Evolutionary conservation across 2,329 filamentous ascomycete species (phyloP).

Genomic region (Trichoderma simmonsii): DNA sequence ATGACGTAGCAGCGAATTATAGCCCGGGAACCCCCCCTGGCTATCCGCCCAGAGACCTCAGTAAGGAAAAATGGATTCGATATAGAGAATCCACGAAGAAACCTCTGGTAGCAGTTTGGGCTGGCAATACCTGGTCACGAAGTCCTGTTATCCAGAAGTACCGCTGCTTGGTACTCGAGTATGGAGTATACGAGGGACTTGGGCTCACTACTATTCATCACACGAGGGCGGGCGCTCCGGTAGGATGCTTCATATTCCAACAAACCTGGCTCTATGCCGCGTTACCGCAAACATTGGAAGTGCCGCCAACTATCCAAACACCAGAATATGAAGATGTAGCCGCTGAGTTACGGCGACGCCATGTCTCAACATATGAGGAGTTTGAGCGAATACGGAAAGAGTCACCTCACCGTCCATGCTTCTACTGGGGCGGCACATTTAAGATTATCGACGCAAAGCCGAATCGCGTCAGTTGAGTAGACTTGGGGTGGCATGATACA

Average conservation of each 20-base stretch:
- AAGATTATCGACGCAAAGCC: background rate
- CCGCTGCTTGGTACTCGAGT: conserved; percentile 41
- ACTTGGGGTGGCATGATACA: background rate
- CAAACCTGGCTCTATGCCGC: conserved; percentile 53
- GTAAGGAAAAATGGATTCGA: background rate
- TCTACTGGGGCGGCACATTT: background rate
- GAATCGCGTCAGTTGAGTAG: background rate
- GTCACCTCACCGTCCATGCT: background rate
- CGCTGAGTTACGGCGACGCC: background rate
- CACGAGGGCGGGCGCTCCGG: conserved; percentile 48
- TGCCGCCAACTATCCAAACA: conserved; percentile 24
- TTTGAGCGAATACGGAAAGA: background rate
- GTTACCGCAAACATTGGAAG: conserved; percentile 31
- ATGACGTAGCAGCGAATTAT: background rate
- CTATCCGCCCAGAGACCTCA: background rate
- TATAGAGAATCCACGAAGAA: background rate
- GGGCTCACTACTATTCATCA: conserved; percentile 50
- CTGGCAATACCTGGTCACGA: conserved; percentile 37
- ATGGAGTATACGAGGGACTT: conserved; percentile 35
- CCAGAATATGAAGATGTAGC: background rate
- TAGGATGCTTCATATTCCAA: conserved; percentile 44
- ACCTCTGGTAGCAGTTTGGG: conserved; percentile 40
- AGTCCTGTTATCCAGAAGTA: conserved; percentile 46
- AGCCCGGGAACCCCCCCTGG: background rate
- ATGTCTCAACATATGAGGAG: background rate